phyloP scores from a whole-genome alignment of 306 rosid species.

The Oxytropis ochrocephala region DNA sequence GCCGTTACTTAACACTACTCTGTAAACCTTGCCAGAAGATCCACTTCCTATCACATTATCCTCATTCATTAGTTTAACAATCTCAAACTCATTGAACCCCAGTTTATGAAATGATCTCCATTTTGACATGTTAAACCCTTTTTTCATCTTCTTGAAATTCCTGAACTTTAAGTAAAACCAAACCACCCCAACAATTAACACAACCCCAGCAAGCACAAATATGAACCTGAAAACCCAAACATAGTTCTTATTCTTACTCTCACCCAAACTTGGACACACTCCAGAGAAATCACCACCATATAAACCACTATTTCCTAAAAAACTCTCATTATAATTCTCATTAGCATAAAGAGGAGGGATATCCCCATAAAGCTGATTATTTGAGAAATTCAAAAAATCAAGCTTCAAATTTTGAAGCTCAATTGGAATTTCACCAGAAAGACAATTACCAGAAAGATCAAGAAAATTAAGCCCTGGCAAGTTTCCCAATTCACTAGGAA shows the following conservation, averaged over 20 bases:
- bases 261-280: constrained; percentile 32
- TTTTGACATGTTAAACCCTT: constrained; percentile 34
- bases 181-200: constrained; percentile 49
- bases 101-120: constrained; percentile 79
- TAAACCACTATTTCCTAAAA: constrained; percentile 58
- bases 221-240: constrained; percentile 45
- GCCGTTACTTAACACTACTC: constrained; percentile 51
- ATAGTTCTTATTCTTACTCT: constrained; percentile 29
- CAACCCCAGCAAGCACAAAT: constrained; percentile 51
- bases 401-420: constrained; percentile 68
- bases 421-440: constrained; percentile 52
- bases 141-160: constrained; percentile 45
- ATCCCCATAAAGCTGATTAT: constrained; percentile 45
- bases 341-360: constrained; percentile 64
- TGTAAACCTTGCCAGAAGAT: constrained; percentile 78
- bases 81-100: constrained; percentile 58
- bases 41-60: constrained; percentile 67
- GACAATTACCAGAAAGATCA: constrained; percentile 56
- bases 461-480: constrained; percentile 68
- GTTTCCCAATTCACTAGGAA: constrained; percentile 55
- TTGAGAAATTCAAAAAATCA: constrained; percentile 52
- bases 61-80: constrained; percentile 48
- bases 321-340: constrained; percentile 42
- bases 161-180: constrained; percentile 54
- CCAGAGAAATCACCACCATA: constrained; percentile 45